Evolutionary conservation across 805 yeast species (phyloP).

Genomic region (Maudiozyma turicensis): DNA sequence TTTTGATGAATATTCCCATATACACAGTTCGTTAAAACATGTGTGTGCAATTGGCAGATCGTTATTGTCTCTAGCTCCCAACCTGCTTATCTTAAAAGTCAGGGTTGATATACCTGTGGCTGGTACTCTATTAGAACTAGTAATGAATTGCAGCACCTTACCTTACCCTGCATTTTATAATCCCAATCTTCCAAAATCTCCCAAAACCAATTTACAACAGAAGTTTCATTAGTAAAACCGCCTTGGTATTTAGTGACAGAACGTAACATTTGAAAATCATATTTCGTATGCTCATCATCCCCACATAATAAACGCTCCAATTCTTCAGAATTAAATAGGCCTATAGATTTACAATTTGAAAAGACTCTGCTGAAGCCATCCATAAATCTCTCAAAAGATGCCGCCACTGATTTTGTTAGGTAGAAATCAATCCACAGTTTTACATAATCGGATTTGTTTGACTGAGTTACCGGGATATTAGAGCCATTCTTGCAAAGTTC

Average conservation of each 20-base stretch:
- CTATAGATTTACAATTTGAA: constrained; percentile 64
- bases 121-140: constrained; percentile 88
- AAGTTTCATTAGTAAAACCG: constrained; percentile 36
- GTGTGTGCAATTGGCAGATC: constrained; percentile 84
- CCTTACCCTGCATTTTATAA: constrained; percentile 52
- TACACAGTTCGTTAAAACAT: constrained; percentile 82
- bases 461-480: constrained; percentile 41
- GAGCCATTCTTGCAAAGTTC: constrained; percentile 56
- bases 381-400: constrained; percentile 48
- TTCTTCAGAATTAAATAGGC: constrained; percentile 73
- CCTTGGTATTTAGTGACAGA: constrained; percentile 69
- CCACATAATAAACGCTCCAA: constrained; percentile 74
- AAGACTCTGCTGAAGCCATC: constrained; percentile 69
- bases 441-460: constrained; percentile 53
- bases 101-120: constrained; percentile 82
- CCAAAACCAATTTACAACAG: constrained; percentile 79
- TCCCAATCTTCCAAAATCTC: constrained; percentile 34
- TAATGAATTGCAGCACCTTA: constrained; percentile 61
- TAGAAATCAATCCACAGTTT: constrained; percentile 52
- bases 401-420: constrained; percentile 43
- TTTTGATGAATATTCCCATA: constrained; percentile 52
- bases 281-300: constrained; percentile 40
- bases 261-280: constrained; percentile 55
- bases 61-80: constrained; percentile 33
- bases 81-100: constrained; percentile 56